Base-by-base conservation (phyloP, 495 filamentous ascomycete species). In the Talaromyces ruber region DNA sequence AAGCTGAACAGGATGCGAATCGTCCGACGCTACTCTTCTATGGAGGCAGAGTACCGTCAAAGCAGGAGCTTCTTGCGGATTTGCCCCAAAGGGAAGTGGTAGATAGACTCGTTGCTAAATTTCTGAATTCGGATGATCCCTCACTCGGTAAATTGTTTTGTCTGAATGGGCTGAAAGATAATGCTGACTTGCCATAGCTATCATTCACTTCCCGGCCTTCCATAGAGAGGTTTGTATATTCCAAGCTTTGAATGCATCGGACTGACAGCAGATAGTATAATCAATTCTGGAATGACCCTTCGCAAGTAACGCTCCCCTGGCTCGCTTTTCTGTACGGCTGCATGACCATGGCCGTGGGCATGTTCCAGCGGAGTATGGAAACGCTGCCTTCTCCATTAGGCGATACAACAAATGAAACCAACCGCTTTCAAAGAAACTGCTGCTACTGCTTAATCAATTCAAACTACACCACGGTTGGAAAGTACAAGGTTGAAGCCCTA, bases 191-290 rank as follows among this genome's bases (percentile, higher is more conserved):
- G 57, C 22, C 34, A 5, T 26, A 77, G 74, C 76, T 34, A 61
- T 71, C 11, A 70, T 80, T 11, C 79, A 82, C 65, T 64, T 75
- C n/a, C 75, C 77, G 3, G 75, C 76, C 1, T 79, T 79, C 34
- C 72, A 72, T 29, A 75, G 69, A 60, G 67, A 74, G 60, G 65
- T 68, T 57, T 45, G 50, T 56, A 1, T 11, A 2, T 0, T 58
- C 6, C 56, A 18, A 6, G 47, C 28, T 11, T 18, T 22, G 52
- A 29, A 22, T 6, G 43, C 18, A 39, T 55, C 9, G 51, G 22
- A 37, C 25, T 47, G 21, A 50, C 21, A 47, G 2, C 21, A 9
- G 29, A 12, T 57, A 72, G 70, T 77, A 77, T 54, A 71, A 69
- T 43, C 39, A 68, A 26, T 79, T 79, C 60, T 79, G 76, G 76